Conservation (phyloP, 2,329 filamentous ascomycete genomes). For the Aspergillus tamarii region DNA sequence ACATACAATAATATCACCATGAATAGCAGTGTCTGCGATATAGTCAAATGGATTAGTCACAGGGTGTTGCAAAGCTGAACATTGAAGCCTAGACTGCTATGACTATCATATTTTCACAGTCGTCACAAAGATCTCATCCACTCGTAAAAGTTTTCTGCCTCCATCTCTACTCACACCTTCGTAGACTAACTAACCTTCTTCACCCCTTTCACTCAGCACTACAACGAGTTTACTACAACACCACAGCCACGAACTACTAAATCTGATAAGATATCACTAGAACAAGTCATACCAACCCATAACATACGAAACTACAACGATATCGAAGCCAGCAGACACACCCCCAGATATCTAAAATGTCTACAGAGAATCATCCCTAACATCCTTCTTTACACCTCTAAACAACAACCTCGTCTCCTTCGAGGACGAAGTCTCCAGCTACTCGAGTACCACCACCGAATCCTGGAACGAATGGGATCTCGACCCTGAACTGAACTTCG, state of each 20-base stretch:
- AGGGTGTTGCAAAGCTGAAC: background rate
- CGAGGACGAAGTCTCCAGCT: background rate
- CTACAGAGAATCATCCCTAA: background rate
- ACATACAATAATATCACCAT: background rate
- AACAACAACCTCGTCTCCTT: background rate
- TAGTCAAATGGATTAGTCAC: no score
- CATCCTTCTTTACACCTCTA: background rate
- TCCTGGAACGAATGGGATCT: background rate
- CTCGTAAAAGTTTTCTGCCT: background rate
- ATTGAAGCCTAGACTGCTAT: background rate
- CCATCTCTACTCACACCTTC: background rate
- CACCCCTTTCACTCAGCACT: background rate
- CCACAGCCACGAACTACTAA: background rate
- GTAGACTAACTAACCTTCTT: background rate
- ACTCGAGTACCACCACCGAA: background rate
- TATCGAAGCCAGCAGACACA: background rate
- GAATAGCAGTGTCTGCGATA: background rate
- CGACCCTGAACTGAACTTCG: background rate
- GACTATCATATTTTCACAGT: background rate
- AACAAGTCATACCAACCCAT: background rate
- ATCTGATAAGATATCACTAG: no score
- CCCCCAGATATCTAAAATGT: background rate
- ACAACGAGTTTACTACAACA: background rate
- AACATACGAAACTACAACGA: background rate
- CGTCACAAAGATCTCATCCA: background rate